Base-by-base conservation (phyloP, 2,329 filamentous ascomycete genomes). In the Sporothrix schenckii region DNA sequence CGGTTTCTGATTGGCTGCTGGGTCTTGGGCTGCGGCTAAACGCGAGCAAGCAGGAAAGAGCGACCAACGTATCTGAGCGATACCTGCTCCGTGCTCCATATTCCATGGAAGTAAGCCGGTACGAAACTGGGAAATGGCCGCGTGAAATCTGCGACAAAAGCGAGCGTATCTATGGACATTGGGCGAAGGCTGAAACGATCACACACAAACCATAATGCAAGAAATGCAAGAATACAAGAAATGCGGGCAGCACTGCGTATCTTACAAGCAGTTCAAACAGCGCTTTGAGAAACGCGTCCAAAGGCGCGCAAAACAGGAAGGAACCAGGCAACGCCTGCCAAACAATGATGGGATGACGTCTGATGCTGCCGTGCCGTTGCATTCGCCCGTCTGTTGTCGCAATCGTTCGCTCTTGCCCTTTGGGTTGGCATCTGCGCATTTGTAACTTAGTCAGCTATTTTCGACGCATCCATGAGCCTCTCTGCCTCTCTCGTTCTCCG, bases 311-410 rank as follows among this genome's bases (percentile, higher is more conserved):
- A 66, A 24, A 66, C 30, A 52, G 49, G 30, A 66, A 27, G 24
- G 11, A 66, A 14, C 30, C 63, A 30, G 49, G 49, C 63, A 41
- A n/a, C 60, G 44, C 54, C 58, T 63, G 56, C 34, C 34, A 44
- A 54, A 16, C 2, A 49, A 34, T 34, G 50, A 58, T 56, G 68
- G 53, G 60, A 70, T 70, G 68, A 66, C 60, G 68, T 66, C 68
- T 70, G 68, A 47, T 70, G 47, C 47, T 60, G n/a, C 54, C 61
- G 27, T 61, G 54, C 41, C 24, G 44, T 39, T 49, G 41, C 60
- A 41, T 24, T 24, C 54, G 30, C 58, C 27, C 58, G 21, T 27
- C 21, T 53, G 47, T 11, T 56, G 63, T 66, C 41, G n/a, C 27
- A 66, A 34, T 49, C 41, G 11, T 11, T 65, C 39, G 61, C 44